A percentile compares a stretch with the other conserved stretches of the same genome.
phyloP scores from a whole-genome alignment of 352 stramenopile species.

The Phytophthora pseudosyringae region DNA sequence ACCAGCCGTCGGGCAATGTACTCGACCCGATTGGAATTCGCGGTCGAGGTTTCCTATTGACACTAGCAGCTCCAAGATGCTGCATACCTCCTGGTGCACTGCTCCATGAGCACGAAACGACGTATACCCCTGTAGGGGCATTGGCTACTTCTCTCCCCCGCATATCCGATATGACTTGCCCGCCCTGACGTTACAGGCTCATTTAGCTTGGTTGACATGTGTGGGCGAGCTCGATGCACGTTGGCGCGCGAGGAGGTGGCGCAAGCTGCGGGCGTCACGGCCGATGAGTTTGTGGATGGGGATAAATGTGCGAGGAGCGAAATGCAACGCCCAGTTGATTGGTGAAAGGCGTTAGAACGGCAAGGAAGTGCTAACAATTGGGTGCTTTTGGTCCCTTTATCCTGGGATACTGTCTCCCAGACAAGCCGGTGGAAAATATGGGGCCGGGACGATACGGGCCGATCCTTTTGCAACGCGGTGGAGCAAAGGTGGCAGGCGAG shows the following conservation, averaged over 20 bases:
- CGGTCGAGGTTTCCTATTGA: constrained; percentile 15
- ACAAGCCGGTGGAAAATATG: constrained; percentile 83
- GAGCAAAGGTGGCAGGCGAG: constrained; percentile 13
- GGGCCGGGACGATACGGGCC: constrained; percentile 69
- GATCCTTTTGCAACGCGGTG: constrained; percentile 45
- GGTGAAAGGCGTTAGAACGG: background rate
- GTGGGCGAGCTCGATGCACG: constrained; percentile 68
- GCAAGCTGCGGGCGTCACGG: constrained; percentile 49
- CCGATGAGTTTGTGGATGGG: constrained; percentile 62
- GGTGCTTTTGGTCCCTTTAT: constrained; percentile 10
- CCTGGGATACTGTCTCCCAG: constrained; percentile 26
- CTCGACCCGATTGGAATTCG: constrained; percentile 4
- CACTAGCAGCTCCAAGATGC: constrained; percentile 2
- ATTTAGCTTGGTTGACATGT: constrained; percentile 51
- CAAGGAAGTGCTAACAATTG: background rate
- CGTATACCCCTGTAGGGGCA: constrained; percentile 17
- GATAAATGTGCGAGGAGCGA: constrained; percentile 66
- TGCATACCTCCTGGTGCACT: constrained; percentile 18
- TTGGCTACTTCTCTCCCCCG: constrained; percentile 15
- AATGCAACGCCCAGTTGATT: background rate
- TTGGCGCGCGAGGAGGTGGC: constrained; percentile 62
- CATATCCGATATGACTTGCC: constrained; percentile 14
- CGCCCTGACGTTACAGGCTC: constrained; percentile 2
- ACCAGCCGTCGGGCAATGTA: constrained; percentile 41
- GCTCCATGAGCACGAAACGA: constrained; percentile 23